These are phyloP conservation scores for Fusarium miscanthi DNA, from an alignment of 2,329 filamentous ascomycete genomes.

Conservation along the genomic window DNA sequence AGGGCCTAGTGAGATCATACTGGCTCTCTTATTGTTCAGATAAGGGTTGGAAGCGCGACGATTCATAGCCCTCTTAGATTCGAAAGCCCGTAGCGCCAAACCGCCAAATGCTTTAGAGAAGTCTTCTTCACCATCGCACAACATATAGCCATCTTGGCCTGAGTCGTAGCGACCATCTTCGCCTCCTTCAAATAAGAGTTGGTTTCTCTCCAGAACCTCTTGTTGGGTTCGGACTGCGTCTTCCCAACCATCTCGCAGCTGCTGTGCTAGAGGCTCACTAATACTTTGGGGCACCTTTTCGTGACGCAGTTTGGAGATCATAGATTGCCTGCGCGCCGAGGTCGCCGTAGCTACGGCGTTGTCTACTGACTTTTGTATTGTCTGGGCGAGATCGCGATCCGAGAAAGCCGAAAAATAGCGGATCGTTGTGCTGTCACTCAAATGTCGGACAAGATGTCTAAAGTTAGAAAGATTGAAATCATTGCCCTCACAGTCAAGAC, in stretches of 20 bases:
- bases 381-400: slow-evolving; percentile 49
- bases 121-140: slow-evolving; percentile 41
- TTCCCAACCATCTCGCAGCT: slow-evolving; percentile 55
- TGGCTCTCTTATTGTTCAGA: slow-evolving; percentile 39
- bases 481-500: slow-evolving; percentile 66
- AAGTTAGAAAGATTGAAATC: slow-evolving; percentile 65
- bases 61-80: slow-evolving; percentile 43
- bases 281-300: slow-evolving; percentile 46
- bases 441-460: slow-evolving; percentile 58
- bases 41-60: slow-evolving; percentile 32
- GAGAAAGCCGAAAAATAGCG: slow-evolving; percentile 58
- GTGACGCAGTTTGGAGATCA: slow-evolving; percentile 50
- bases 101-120: slow-evolving; percentile 53
- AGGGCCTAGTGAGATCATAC: slow-evolving; percentile 38
- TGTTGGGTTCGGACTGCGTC: slow-evolving; percentile 49
- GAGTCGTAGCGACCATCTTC: slow-evolving; percentile 40
- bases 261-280: slow-evolving; percentile 51
- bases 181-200: slow-evolving; percentile 44
- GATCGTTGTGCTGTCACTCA: slow-evolving; percentile 57
- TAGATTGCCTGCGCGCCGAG: slow-evolving; percentile 48
- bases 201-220: slow-evolving; percentile 52
- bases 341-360: slow-evolving; percentile 44
- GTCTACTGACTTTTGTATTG: slow-evolving; percentile 51
- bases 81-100: slow-evolving; percentile 49
- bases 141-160: slow-evolving; percentile 18